phyloP scores from a whole-genome alignment of 345 rosid genomes.

The Syzygium grande region DNA sequence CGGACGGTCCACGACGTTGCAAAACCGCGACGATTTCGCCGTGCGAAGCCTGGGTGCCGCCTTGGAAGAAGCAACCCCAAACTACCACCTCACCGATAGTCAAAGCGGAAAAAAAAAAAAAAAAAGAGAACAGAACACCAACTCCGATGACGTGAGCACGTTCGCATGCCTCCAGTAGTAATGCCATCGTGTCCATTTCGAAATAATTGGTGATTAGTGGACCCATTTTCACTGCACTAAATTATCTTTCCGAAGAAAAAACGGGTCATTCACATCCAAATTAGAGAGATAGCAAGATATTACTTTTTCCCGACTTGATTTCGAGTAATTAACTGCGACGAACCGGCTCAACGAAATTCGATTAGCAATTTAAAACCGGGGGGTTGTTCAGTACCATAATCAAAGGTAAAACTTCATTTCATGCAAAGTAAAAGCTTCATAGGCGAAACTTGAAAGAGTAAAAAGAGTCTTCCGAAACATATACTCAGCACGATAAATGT shows the following conservation, averaged over 20 bases:
- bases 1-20: too few species aligned
- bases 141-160: neutral
- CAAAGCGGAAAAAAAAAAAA: neutral
- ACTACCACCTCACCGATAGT: neutral
- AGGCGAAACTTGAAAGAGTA: neutral
- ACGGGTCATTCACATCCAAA: neutral
- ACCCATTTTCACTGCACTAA: neutral
- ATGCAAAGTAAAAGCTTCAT: neutral
- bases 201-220: neutral
- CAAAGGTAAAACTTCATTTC: neutral
- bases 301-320: rapidly evolving
- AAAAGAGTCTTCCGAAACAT: neutral
- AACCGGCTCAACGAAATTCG: neutral
- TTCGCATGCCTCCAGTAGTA: neutral
- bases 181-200: neutral
- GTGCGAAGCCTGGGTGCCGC: too few species aligned
- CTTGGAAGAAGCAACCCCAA: too few species aligned
- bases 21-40: too few species aligned
- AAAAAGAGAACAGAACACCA: neutral
- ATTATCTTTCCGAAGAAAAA: neutral
- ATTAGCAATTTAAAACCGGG: neutral
- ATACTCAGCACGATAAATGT: neutral
- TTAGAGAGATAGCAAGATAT: too few species aligned
- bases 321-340: neutral
- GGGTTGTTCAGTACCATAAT: neutral